These are phyloP conservation scores for Marasmius tenuissimus DNA, from an alignment of 1,284 basidiomycete genomes.

Conservation along the genomic window DNA sequence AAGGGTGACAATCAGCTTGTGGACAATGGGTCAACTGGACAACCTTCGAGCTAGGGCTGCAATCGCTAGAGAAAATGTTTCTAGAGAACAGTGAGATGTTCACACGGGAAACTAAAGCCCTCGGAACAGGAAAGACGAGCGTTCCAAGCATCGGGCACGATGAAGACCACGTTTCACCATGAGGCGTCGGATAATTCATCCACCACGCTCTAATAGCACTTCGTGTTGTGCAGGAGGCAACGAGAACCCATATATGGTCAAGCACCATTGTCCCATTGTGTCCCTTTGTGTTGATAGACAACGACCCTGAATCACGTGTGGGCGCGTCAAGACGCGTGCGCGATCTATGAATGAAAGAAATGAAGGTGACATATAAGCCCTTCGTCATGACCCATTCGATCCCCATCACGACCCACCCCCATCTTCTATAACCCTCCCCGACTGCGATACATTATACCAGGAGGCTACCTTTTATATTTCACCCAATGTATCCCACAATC, in stretches of 20 bases:
- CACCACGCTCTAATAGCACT: neutral
- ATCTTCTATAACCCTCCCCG: too few species aligned
- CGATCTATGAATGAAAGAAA: neutral
- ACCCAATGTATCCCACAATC: too few species aligned
- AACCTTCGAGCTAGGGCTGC: too few species aligned
- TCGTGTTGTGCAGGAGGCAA: neutral
- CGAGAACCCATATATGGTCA: neutral
- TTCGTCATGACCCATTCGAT: neutral
- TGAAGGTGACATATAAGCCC: neutral
- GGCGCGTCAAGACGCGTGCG: neutral
- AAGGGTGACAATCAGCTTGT: neutral
- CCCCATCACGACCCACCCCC: neutral
- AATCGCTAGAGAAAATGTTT: too few species aligned
- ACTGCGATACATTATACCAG: too few species aligned
- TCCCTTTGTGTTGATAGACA: neutral
- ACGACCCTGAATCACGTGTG: neutral
- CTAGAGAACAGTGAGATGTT: too few species aligned
- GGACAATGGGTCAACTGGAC: neutral
- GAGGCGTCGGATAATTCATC: neutral
- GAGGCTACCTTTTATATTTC: too few species aligned
- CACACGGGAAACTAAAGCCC: too few species aligned
- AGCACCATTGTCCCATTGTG: neutral
- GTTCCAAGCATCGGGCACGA: too few species aligned
- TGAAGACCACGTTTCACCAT: neutral
- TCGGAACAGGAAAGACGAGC: too few species aligned